These are phyloP conservation scores for Spongospora subterranea DNA, from an alignment of 208 protist genomes.

Conservation along the genomic window DNA sequence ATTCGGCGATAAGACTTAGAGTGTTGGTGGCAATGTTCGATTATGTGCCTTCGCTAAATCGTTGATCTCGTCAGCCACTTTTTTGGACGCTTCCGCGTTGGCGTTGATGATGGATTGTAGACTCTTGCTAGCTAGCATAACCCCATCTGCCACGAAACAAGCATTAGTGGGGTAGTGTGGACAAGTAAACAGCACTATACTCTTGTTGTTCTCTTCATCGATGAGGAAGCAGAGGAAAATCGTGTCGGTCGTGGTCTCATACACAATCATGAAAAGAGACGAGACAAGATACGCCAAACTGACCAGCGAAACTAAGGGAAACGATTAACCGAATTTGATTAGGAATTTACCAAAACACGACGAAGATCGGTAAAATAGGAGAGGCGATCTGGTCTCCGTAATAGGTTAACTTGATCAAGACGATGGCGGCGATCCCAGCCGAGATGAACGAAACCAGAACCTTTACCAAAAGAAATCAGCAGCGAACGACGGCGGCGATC, in stretches of 20 bases:
- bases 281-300: conserved; percentile 7
- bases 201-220: conserved; percentile 64
- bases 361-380: conserved; percentile 42
- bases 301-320: not conserved
- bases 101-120: conserved; percentile 22
- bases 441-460: conserved; percentile 35
- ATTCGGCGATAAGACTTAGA: too few species aligned
- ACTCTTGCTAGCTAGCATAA: conserved; percentile 44
- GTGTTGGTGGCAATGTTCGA: too few species aligned
- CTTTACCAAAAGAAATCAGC: not conserved
- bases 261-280: conserved; percentile 48
- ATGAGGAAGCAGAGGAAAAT: conserved; percentile 63
- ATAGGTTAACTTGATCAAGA: not conserved
- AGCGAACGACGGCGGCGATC: not conserved
- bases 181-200: not conserved
- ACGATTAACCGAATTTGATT: not conserved
- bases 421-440: conserved; percentile 38
- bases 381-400: not conserved
- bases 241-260: conserved; percentile 57
- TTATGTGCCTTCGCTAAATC: not conserved
- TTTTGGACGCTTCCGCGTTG: conserved; percentile 5
- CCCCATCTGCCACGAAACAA: not conserved
- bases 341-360: not conserved
- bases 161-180: not conserved
- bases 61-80: conserved; percentile 21